Evolutionary conservation across 371 early-diverging fungal species (phyloP).

Genomic region (Entomophthora muscae): DNA sequence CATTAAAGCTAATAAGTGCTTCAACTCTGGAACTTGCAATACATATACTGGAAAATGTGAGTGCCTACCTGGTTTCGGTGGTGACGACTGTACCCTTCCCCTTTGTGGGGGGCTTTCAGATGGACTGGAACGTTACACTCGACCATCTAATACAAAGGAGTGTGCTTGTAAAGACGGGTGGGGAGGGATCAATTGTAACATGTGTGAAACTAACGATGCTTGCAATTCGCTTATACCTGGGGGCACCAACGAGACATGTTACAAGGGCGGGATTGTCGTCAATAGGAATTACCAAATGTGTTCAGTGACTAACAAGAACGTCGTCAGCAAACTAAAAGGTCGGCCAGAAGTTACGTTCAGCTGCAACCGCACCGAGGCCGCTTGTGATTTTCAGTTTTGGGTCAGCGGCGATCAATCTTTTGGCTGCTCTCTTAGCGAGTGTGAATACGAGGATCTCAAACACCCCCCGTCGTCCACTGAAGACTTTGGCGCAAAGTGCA

Average conservation of each 20-base stretch:
- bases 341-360: conserved; percentile 45
- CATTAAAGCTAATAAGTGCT: conserved; percentile 48
- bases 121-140: conserved; percentile 35
- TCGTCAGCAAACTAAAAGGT: conserved; percentile 34
- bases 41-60: conserved; percentile 58
- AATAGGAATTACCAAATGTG: conserved; percentile 67
- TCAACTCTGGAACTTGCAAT: conserved; percentile 64
- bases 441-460: conserved; percentile 24
- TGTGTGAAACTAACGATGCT: conserved; percentile 51
- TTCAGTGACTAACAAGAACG: conserved; percentile 62
- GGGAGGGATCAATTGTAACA: conserved; percentile 84
- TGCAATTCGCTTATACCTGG: conserved; percentile 59
- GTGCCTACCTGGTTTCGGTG: conserved; percentile 78
- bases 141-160: conserved; percentile 20
- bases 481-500: conserved; percentile 29
- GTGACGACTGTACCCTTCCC: conserved; percentile 58
- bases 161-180: conserved; percentile 77
- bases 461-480: neutral
- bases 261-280: conserved; percentile 57
- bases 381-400: conserved; percentile 64
- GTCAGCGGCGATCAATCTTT: conserved; percentile 57
- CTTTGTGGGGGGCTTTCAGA: conserved; percentile 50
- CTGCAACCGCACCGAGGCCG: conserved; percentile 27
- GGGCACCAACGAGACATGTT: conserved; percentile 64
- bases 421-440: conserved; percentile 48